Conservation (phyloP, 305 asterid genomes). For the Fraxinus velutina region DNA sequence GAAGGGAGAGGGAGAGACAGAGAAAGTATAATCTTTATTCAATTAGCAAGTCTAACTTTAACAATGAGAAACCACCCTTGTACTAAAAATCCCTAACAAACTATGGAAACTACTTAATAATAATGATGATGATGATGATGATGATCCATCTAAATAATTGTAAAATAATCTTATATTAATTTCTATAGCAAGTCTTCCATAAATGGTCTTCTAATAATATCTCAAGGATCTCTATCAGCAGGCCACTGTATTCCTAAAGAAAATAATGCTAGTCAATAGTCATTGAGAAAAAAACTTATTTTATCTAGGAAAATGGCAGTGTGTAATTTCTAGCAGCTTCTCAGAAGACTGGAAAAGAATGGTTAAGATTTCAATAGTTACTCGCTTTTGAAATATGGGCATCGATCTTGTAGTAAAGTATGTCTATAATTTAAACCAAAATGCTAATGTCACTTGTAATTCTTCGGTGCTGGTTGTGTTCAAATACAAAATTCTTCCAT, state of each 20-base stretch:
- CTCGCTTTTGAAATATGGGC: background rate
- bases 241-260: background rate
- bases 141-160: background rate
- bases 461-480: background rate
- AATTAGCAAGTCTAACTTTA: background rate
- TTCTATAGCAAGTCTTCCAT: background rate
- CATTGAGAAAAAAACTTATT: background rate
- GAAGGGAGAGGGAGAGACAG: background rate
- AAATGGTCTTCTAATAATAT: background rate
- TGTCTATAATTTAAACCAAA: background rate
- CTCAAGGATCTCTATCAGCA: background rate
- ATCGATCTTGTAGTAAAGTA: background rate
- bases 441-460: background rate
- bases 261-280: background rate
- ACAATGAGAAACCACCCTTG: background rate
- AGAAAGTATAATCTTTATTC: background rate
- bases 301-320: background rate
- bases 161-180: background rate
- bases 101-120: background rate
- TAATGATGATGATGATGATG: too few relatives aligned
- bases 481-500: background rate
- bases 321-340: background rate
- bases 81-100: background rate
- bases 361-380: background rate
- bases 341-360: background rate